Conservation (phyloP, 495 filamentous ascomycete species). For the Podospora comata region DNA sequence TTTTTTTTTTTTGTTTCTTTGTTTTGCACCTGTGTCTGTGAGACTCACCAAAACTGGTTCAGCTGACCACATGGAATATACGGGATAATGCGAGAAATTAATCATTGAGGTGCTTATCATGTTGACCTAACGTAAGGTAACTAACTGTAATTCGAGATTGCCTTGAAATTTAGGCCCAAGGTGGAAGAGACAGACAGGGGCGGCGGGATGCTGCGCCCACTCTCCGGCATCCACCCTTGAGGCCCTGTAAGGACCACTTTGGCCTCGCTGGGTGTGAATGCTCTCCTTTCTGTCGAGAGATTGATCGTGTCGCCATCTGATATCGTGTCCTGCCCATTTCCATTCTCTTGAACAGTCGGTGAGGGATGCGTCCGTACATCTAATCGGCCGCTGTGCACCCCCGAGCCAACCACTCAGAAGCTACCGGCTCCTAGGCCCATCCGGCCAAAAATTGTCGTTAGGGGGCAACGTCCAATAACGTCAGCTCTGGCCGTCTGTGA, state of each 20-base stretch:
- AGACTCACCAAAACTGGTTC: background rate
- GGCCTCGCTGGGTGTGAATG: background rate
- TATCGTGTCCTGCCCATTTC: background rate
- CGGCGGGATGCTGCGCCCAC: background rate
- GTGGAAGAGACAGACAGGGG: background rate
- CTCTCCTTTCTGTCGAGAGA: background rate
- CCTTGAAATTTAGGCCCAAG: background rate
- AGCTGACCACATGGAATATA: background rate
- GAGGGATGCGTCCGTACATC: background rate
- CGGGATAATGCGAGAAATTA: background rate
- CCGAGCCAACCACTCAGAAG: slow-evolving; percentile 1
- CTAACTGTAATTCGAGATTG: background rate
- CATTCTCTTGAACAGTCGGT: background rate
- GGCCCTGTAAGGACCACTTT: background rate
- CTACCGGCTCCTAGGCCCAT: background rate
- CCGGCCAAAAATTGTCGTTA: slow-evolving; percentile 21
- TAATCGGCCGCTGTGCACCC: slow-evolving; percentile 4
- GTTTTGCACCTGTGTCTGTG: no score
- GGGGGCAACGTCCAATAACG: slow-evolving; percentile 28
- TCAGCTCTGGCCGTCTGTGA: slow-evolving; percentile 26
- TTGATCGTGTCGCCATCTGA: background rate
- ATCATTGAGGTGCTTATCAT: background rate
- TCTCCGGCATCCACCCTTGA: background rate
- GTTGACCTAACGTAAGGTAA: no score
- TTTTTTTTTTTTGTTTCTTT: no score